Conservation (phyloP, 1,139 yeast species). For the Schizosaccharomyces versatilis region DNA sequence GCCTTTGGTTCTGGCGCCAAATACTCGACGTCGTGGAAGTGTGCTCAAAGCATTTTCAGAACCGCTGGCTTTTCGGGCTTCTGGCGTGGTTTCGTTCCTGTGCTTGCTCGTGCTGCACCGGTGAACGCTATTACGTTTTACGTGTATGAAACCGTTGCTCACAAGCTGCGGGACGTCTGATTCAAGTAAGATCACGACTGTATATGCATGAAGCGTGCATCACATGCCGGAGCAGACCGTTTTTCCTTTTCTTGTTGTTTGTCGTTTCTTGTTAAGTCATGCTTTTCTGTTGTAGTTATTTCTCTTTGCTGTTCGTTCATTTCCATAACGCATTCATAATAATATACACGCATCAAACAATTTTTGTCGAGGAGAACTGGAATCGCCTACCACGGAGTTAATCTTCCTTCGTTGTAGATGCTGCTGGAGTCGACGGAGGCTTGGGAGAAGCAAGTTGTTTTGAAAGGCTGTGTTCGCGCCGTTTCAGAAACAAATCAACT, state of each 20-base stretch:
- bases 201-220: neutral
- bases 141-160: conserved; percentile 45
- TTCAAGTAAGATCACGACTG: neutral
- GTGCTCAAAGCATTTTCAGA: conserved; percentile 26
- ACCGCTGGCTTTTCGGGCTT: conserved; percentile 35
- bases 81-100: conserved; percentile 54
- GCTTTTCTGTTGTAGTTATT: neutral
- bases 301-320: neutral
- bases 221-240: neutral
- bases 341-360: too few relatives aligned
- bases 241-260: neutral
- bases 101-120: conserved; percentile 69
- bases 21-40: conserved; percentile 29
- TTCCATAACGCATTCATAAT: too few relatives aligned
- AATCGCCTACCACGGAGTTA: too few relatives aligned
- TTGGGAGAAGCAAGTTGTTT: too few relatives aligned
- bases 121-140: conserved; percentile 92
- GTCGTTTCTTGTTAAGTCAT: neutral
- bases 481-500: too few relatives aligned
- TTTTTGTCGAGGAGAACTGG: too few relatives aligned
- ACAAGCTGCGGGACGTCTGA: neutral
- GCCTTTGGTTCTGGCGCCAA: conserved; percentile 27
- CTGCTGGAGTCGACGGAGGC: too few relatives aligned
- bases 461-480: too few relatives aligned
- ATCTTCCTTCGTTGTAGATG: too few relatives aligned